A percentile compares a stretch with the other conserved stretches of the same genome.
phyloP scores from a whole-genome alignment of 352 stramenopile species.

The Pythium phragmiticola region DNA sequence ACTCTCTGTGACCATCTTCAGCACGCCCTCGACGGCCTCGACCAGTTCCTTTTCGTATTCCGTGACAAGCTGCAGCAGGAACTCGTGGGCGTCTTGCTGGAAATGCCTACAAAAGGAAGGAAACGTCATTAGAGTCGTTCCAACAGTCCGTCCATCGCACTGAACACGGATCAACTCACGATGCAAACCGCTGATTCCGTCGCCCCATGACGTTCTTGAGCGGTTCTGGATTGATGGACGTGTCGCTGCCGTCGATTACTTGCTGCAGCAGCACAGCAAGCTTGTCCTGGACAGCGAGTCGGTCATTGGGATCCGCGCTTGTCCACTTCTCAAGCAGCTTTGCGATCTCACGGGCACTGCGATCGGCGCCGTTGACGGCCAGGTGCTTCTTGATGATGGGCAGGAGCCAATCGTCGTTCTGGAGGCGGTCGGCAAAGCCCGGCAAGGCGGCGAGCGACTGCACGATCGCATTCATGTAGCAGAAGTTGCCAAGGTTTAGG shows the following conservation, averaged over 20 bases:
- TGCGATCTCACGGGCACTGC: slow-evolving; percentile 48
- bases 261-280: slow-evolving; percentile 58
- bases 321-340: slow-evolving; percentile 49
- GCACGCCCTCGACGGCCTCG: slow-evolving; percentile 35
- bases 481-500: slow-evolving; percentile 93
- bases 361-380: slow-evolving; percentile 22
- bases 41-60: slow-evolving; percentile 86
- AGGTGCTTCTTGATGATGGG: slow-evolving; percentile 56
- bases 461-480: slow-evolving; percentile 95
- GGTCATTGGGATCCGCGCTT: slow-evolving; percentile 44
- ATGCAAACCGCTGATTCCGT: slow-evolving; percentile 79
- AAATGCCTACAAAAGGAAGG: slow-evolving; percentile 50
- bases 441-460: slow-evolving; percentile 73
- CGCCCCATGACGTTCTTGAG: slow-evolving; percentile 80
- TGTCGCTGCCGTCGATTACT: slow-evolving; percentile 62
- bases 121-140: background rate
- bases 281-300: slow-evolving; percentile 52
- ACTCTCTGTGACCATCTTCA: slow-evolving; percentile 14
- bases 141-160: background rate
- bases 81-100: slow-evolving; percentile 88
- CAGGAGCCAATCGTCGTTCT: slow-evolving; percentile 58
- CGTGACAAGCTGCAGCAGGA: slow-evolving; percentile 79
- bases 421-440: slow-evolving; percentile 51
- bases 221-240: slow-evolving; percentile 70
- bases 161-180: slow-evolving; percentile 38